Percentiles rank a stretch among this genome's conserved stretches.
phyloP scores from a whole-genome alignment of 495 filamentous ascomycete genomes.

The Opeltia flavorubescens region DNA sequence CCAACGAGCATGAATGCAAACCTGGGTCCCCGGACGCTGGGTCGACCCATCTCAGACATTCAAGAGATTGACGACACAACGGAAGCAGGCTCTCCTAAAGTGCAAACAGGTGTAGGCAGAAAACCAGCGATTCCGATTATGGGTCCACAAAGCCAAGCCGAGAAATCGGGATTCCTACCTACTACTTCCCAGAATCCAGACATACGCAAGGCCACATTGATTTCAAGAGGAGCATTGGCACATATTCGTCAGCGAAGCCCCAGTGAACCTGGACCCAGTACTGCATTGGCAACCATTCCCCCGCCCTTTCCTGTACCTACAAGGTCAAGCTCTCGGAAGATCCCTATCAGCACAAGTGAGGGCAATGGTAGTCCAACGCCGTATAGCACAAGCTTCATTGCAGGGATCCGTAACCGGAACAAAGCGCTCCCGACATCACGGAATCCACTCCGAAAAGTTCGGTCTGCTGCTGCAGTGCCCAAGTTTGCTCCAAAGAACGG shows the following conservation, averaged over 20 bases:
- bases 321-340: slow-evolving; percentile 71
- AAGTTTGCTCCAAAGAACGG: slow-evolving; percentile 19
- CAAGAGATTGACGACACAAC: not conserved
- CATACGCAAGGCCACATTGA: slow-evolving; percentile 53
- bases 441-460: slow-evolving; percentile 57
- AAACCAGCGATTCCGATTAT: not conserved
- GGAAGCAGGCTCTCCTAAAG: not conserved
- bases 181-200: slow-evolving; percentile 29
- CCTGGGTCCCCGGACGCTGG: not conserved
- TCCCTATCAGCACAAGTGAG: slow-evolving; percentile 58
- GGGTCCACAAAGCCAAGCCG: not conserved
- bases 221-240: slow-evolving; percentile 59
- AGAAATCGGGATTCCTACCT: not conserved
- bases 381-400: slow-evolving; percentile 30
- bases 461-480: slow-evolving; percentile 63
- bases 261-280: slow-evolving; percentile 46
- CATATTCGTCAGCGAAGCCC: slow-evolving; percentile 62
- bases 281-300: slow-evolving; percentile 26
- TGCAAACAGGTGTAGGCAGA: not conserved
- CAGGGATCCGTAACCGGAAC: slow-evolving; percentile 21
- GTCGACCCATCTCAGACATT: not conserved
- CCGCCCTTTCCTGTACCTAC: slow-evolving; percentile 88
- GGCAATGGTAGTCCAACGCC: slow-evolving; percentile 68
- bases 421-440: slow-evolving; percentile 20
- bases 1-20: slow-evolving; percentile 1